Base-by-base conservation (phyloP, 352 stramenopile species). In the Thalassiosira hispida region DNA sequence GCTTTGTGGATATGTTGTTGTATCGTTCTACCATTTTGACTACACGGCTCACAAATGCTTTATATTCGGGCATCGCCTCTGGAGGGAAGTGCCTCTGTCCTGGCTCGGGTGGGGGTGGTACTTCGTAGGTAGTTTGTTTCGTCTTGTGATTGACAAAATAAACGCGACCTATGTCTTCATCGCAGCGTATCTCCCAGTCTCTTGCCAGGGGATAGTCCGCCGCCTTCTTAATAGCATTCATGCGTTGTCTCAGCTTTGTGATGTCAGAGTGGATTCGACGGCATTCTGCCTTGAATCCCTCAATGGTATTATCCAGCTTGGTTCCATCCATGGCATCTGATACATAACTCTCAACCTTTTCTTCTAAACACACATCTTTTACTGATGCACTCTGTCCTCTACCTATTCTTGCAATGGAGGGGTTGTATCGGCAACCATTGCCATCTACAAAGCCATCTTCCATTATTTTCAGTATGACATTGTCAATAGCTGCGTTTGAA, bases 401-500 rank as follows among this genome's bases (percentile, higher is more conserved):
- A 81, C 96, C 96, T 22, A 98, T 95, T 25, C 96, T 92, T 73
- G 98, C 94, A 42, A 98, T 98, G 62, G 96, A 95, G 12, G 96
- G 96, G 63, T 98, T 98, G 67, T 98, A 98, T 49, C 94, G 88
- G 55, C 93, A 84, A 0, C 95, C 96, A 88, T 96, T 94, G 35
- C 96, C 96, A 76, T 98, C 96, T 40, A 96, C 95, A 59, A 98
- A 98, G 38, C 96, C 96, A 81, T 97, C 94, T 74, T 96, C 91
- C 68, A 98, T 98, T 35, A 98, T 96, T 78, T 98, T 98, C n/a
- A 93, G 86, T 42, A 98, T 96, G 33, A 98, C 96, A 74, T 98
- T 98, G 72, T 98, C 96, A 0, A 98, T 95, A 18, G 96, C 96
- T 67, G 95, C 95, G 88, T 98, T 98, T 23, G 95, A 98, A 9